Conservation (phyloP, 148 eudicot genomes). For the Polygonum maritimum region DNA sequence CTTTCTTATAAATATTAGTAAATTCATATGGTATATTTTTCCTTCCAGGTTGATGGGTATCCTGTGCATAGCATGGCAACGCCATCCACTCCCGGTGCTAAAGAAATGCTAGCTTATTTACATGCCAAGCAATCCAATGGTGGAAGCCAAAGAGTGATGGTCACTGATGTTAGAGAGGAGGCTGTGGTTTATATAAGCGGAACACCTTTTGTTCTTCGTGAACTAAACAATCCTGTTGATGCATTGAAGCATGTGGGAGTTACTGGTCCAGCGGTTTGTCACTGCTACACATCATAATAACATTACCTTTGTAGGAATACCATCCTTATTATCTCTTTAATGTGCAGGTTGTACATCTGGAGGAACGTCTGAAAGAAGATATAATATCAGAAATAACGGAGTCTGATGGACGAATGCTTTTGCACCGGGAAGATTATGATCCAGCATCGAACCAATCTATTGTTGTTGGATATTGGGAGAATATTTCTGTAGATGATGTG, state of each 20-base stretch:
- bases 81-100: slow-evolving; percentile 78
- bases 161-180: slow-evolving; percentile 90
- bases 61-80: slow-evolving; percentile 99
- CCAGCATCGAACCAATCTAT: slow-evolving; percentile 60
- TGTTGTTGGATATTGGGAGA: slow-evolving; percentile 94
- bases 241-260: slow-evolving; percentile 92
- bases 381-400: slow-evolving; percentile 68
- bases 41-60: slow-evolving; percentile 71
- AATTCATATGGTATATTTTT: slow-evolving; percentile 6
- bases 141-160: slow-evolving; percentile 43
- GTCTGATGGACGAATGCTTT: slow-evolving; percentile 93
- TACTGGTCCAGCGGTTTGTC: slow-evolving; percentile 81
- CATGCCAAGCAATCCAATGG: slow-evolving; percentile 44
- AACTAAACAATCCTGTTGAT: slow-evolving; percentile 82
- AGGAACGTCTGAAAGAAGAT: slow-evolving; percentile 86
- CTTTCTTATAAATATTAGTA: not conserved
- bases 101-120: slow-evolving; percentile 75
- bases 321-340: not conserved
- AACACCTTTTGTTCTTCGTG: slow-evolving; percentile 90
- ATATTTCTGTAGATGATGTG: slow-evolving; percentile 66
- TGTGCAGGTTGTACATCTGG: slow-evolving; percentile 87
- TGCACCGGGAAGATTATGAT: slow-evolving; percentile 86
- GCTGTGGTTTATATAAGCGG: slow-evolving; percentile 86
- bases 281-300: slow-evolving; percentile 9
- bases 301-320: not conserved